Evolutionary conservation across 148 eudicot genomes (phyloP), one percentile per base, ranked within the genome.

Genomic region (Silene latifolia): DNA sequence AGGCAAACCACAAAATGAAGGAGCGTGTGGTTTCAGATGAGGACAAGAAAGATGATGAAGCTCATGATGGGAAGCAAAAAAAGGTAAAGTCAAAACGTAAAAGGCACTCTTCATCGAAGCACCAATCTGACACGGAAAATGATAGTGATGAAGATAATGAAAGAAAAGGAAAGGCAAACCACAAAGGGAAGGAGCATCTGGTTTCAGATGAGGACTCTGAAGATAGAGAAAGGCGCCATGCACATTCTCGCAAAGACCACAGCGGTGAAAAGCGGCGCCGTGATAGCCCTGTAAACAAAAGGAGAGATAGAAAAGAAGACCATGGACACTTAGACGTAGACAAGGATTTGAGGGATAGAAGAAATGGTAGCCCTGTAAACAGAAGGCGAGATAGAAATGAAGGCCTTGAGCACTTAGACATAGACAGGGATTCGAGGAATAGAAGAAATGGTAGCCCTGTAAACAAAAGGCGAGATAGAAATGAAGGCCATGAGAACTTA

Each of bases 41-140:
- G 74, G 85, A 84, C 59, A 86, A 48, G 78, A 84, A 91, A 76
- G 77, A 89, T 78, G 89, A 83, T 59, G 87, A 85, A 77, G 72
- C 48, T 13, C 67, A 74, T 48, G 80, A 80, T 66, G 84, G 76
- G 77, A 75, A 86, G 61, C 76, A 18, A 19, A 48, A 80, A 84
- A 91, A 77, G 77, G 35, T 18, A n/a, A 88, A 88, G 71, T 82
- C 88, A 1, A 91, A 89, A 81, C 87, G 81, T 81, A 82, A 66
- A 56, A 91, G 79, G 70, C 79, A 82, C 80, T 80, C 90, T 18
- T 87, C 90, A 7, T 78, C 91, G n/a, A 85, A 83, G 73, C 77
- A 82, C 61, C 82, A 76, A 24, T 73, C 79, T 14, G 83, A 78
- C 44, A 79, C 79, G 5, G 93, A 87, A 74, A 76, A 76, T 69